These are phyloP conservation scores for Plasmopara muralis DNA, from an alignment of 352 stramenopile genomes.

Conservation along the genomic window DNA sequence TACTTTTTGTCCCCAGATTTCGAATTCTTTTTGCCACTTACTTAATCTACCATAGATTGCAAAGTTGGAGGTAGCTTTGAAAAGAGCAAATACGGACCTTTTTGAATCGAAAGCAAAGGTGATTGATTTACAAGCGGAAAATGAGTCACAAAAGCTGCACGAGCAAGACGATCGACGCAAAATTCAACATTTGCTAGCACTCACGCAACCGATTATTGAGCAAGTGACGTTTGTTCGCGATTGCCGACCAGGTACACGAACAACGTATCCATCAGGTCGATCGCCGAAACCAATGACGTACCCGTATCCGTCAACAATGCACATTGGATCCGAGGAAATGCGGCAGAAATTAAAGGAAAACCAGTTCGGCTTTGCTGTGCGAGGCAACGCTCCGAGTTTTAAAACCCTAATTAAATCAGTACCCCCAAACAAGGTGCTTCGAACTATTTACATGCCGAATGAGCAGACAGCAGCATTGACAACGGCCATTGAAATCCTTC, in stretches of 20 bases:
- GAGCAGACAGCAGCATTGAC: constrained; percentile 48
- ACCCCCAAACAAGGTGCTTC: constrained; percentile 39
- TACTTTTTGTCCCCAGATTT: background rate
- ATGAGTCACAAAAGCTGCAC: constrained; percentile 62
- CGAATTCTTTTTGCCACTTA: background rate
- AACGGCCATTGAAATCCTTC: constrained; percentile 46
- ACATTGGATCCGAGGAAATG: constrained; percentile 57
- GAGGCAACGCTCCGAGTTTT: constrained; percentile 14
- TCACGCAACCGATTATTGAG: constrained; percentile 79
- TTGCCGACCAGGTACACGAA: constrained; percentile 48
- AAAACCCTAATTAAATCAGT: constrained; percentile 11
- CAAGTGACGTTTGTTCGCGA: constrained; percentile 76
- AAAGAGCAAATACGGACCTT: constrained; percentile 44
- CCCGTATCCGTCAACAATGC: constrained; percentile 66
- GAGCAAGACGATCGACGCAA: constrained; percentile 68
- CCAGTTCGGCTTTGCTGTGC: constrained; percentile 16
- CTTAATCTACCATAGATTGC: constrained; percentile 27
- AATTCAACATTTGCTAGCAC: constrained; percentile 73
- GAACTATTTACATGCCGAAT: constrained; percentile 75
- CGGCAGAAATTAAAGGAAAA: constrained; percentile 18
- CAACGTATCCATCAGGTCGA: constrained; percentile 37
- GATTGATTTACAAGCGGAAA: constrained; percentile 57
- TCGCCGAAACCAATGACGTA: constrained; percentile 33
- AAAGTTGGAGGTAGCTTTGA: constrained; percentile 53
- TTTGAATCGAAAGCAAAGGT: constrained; percentile 60